Evolutionary conservation across 2,329 filamentous ascomycete genomes (phyloP), one percentile per base, ranked within the genome.

Genomic region (Zopfia rhizophila): DNA sequence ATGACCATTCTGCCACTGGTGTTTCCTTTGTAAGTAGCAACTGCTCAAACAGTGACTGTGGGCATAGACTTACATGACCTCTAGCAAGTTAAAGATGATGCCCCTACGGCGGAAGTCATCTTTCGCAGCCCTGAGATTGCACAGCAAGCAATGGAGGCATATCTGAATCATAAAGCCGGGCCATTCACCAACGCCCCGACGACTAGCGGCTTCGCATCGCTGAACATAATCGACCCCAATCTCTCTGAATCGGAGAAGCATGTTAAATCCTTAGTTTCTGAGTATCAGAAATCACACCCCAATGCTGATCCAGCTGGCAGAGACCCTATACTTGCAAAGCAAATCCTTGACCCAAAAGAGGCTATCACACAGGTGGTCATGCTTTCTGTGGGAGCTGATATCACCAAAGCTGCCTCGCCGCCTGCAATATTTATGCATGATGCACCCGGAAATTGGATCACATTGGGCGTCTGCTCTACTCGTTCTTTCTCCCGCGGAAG

Each of bases 401-500:
- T 51, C 2, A 10, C 17, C 0, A 48, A 55, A 4, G n/a, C 27
- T 3, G 27, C 51, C 7, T 36, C 16, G 0, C 36, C 60, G 1
- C 42, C 38, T 4, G 36, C 56, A 17, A 10, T 62, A 1, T 65
- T 62, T 22, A 12, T 40, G 1, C 52, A 60, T 27, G 42, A 48
- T 27, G 32, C 27, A 7, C 54, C 58, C 4, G 61, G 61, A 1
- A 63, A 63, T 38, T 65, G 58, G 52, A 38, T 52, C 14, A 53
- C 36, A 5, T 11, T 66, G 2, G 56, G 36, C 4, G 47, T 28
- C 2, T 66, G 52, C 45, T 60, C 49, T 18, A 65, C 55, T 3
- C 59, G 54, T 10, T 61, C 74, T 0, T 67, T 76, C 29, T 77
- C 75, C 1, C 68, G 75, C 13, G 77, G 75, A 2, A 69, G 48